These are phyloP conservation scores for Nemania bipapillata DNA, from an alignment of 2,329 filamentous ascomycete genomes.

Conservation along the genomic window DNA sequence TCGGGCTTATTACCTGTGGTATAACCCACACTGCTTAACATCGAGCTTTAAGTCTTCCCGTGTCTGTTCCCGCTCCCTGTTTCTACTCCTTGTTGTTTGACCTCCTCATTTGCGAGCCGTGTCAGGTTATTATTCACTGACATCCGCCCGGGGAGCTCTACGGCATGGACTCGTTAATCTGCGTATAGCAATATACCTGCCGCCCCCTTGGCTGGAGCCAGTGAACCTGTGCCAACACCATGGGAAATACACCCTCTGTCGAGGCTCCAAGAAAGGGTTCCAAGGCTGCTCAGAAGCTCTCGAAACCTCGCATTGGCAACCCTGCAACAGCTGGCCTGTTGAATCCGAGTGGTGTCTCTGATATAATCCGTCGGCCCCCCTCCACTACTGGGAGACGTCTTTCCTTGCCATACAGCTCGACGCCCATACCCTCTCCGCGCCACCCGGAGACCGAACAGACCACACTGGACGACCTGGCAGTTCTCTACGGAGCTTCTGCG, in stretches of 20 bases:
- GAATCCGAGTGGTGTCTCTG: slow-evolving; percentile 52
- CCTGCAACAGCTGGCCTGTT: slow-evolving; percentile 58
- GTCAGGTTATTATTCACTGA: slow-evolving; percentile 45
- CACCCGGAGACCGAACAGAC: slow-evolving; percentile 36
- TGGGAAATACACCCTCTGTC: slow-evolving; percentile 64
- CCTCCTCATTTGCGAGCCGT: slow-evolving; percentile 48
- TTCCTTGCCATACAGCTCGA: slow-evolving; percentile 43
- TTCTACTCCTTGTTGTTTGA: slow-evolving; percentile 36
- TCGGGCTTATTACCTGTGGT: slow-evolving; percentile 19
- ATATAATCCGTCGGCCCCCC: slow-evolving; percentile 48
- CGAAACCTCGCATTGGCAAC: slow-evolving; percentile 60
- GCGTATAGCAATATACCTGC: slow-evolving; percentile 53
- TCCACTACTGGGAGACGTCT: slow-evolving; percentile 42
- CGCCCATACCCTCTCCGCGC: slow-evolving; percentile 40
- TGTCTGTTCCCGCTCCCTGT: slow-evolving; percentile 28
- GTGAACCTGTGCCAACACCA: slow-evolving; percentile 48
- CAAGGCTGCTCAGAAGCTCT: slow-evolving; percentile 61
- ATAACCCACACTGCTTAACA: slow-evolving; percentile 41
- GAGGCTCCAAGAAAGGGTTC: slow-evolving; percentile 55
- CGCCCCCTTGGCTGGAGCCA: slow-evolving; percentile 46
- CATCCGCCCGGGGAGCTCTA: slow-evolving; percentile 46
- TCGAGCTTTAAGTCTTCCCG: slow-evolving; percentile 38
- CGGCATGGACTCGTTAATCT: slow-evolving; percentile 57
- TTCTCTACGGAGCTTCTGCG: slow-evolving; percentile 31
- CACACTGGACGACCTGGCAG: slow-evolving; percentile 22